A percentile compares a stretch with the other conserved stretches of the same genome.
Evolutionary conservation across 2,329 filamentous ascomycete genomes (phyloP).

Genomic region (Laburnicola sp.): DNA sequence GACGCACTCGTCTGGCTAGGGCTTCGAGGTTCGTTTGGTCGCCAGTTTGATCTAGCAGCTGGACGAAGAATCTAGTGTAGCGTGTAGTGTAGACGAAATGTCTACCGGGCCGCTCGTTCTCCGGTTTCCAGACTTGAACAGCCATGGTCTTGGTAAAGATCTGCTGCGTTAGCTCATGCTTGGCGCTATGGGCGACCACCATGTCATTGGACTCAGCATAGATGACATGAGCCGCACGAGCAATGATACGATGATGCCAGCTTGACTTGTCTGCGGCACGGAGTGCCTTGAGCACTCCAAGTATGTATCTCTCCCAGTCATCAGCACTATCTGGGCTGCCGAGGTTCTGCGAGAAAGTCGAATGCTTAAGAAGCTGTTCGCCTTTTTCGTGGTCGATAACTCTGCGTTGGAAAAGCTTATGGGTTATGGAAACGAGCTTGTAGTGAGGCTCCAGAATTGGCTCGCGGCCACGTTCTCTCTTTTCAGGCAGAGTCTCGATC

Average conservation of each 20-base stretch:
- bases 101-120: conserved; percentile 78
- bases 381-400: conserved; percentile 52
- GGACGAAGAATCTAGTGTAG: conserved; percentile 81
- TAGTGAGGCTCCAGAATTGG: conserved; percentile 90
- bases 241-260: conserved; percentile 92
- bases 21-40: conserved; percentile 78
- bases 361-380: conserved; percentile 55
- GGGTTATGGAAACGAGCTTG: conserved; percentile 78
- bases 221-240: conserved; percentile 67
- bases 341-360: conserved; percentile 59
- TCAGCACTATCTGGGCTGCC: conserved; percentile 53
- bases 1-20: conserved; percentile 76
- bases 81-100: conserved; percentile 91
- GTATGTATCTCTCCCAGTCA: conserved; percentile 63
- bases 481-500: conserved; percentile 63
- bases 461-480: conserved; percentile 66
- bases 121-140: conserved; percentile 93
- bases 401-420: conserved; percentile 71
- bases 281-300: conserved; percentile 63
- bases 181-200: conserved; percentile 63
- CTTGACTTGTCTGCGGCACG: conserved; percentile 81
- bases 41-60: conserved; percentile 71
- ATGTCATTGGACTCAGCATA: conserved; percentile 60
- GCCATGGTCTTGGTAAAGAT: conserved; percentile 95
- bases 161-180: conserved; percentile 77